These are phyloP conservation scores for Neurospora sp. DNA, from an alignment of 495 filamentous ascomycete genomes.

Conservation along the genomic window DNA sequence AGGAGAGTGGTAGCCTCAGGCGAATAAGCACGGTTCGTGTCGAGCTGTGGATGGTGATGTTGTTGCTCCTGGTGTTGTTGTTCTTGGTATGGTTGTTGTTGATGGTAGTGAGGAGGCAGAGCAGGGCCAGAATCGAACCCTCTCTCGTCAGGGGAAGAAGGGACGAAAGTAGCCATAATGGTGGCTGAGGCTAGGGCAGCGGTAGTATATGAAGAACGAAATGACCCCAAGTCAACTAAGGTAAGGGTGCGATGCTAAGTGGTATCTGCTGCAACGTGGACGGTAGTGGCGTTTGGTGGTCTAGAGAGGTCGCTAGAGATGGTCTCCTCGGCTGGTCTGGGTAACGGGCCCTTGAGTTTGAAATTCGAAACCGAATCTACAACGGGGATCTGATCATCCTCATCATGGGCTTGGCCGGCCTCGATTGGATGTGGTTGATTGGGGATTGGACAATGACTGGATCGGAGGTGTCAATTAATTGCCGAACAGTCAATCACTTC, in stretches of 20 bases:
- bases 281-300: background rate
- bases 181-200: background rate
- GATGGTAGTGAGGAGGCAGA: background rate
- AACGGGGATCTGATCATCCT: background rate
- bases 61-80: background rate
- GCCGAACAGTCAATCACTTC: background rate
- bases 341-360: background rate
- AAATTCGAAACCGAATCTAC: background rate
- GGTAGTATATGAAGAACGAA: background rate
- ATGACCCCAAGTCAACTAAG: background rate
- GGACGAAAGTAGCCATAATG: background rate
- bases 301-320: background rate
- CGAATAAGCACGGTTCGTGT: background rate
- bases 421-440: background rate
- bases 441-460: background rate
- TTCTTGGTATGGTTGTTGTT: background rate
- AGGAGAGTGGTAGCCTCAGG: background rate
- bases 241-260: background rate
- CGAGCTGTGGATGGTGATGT: background rate
- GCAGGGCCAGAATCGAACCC: background rate
- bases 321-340: background rate
- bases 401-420: background rate
- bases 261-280: background rate
- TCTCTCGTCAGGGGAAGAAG: background rate
- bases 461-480: background rate